Conservation (phyloP, 306 rosid genomes). For the Benincasa hispida region DNA sequence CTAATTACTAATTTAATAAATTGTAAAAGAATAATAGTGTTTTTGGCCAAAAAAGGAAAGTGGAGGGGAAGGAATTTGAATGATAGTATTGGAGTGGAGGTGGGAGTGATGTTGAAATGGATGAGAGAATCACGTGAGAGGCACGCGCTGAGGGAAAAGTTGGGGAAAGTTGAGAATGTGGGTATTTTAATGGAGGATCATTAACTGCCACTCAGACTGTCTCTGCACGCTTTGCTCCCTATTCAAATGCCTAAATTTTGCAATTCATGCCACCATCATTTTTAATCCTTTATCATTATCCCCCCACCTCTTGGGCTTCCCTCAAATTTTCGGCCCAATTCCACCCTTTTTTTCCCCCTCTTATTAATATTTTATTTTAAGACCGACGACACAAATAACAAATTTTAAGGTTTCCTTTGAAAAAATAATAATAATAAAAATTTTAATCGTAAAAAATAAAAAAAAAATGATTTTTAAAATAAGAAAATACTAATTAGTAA, state of each 20-base stretch:
- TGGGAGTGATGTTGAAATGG: too few species aligned
- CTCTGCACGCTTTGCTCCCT: slow-evolving; percentile 38
- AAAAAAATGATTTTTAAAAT: too few species aligned
- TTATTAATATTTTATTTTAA: background rate
- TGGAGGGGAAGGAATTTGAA: too few species aligned
- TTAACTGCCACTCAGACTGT: slow-evolving; percentile 16
- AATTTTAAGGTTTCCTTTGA: too few species aligned
- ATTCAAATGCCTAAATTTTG: background rate
- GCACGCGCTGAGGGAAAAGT: slow-evolving; percentile 17
- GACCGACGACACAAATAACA: too few species aligned
- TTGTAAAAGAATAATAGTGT: too few species aligned
- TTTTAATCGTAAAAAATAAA: too few species aligned
- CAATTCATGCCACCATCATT: slow-evolving; percentile 7
- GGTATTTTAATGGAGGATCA: slow-evolving; percentile 1
- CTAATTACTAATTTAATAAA: too few species aligned
- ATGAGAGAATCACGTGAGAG: background rate
- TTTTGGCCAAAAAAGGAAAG: too few species aligned
- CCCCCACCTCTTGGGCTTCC: background rate
- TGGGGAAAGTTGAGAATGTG: background rate
- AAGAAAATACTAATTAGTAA: too few species aligned
- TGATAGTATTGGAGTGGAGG: too few species aligned
- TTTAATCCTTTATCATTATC: background rate
- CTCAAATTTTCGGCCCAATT: background rate
- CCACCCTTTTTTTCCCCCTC: background rate
- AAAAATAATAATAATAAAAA: too few species aligned